Base-by-base conservation (phyloP, 306 rosid species). In the Lagenaria siceraria region DNA sequence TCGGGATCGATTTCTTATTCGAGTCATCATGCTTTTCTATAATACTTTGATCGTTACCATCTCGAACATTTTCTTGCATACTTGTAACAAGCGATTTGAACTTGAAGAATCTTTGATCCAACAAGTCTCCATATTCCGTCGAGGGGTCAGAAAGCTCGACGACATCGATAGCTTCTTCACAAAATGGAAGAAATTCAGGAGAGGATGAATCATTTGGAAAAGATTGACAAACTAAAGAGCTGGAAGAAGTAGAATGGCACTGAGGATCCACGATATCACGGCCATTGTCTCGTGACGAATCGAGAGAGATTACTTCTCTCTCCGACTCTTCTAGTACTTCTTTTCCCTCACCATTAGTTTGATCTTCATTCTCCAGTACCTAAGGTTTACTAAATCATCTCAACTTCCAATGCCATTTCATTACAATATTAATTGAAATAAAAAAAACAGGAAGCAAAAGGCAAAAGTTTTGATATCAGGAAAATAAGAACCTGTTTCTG, bases 91-190 rank as follows among this genome's bases (percentile, higher is more conserved):
- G 53, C 51, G 85, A 54, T 77, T 76, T 87, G 84, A 87, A 90
- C 83, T 84, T 84, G 46, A 89, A 86, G 27, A 85, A 77, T 62
- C 89, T 87, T 79, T 89, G 89, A 74, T 91, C 75, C 75, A 27
- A 42, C 56, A 46, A 70, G 13, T 24, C 63, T 76, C 56, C 85
- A 21, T 82, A 79, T 77, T 79, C 81, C 51, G 63, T 33, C 17
- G 53, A 75, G 55, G 86, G 65, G 80, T 86, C 76, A 48, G 64
- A 85, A 64, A 58, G 78, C 78, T 89, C 89, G 74, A 87, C 87
- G 35, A 86, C 80, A 78, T 86, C 89, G 56, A 79, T 42, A 14
- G 70, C 53, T 70, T 82, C 87, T 59, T 72, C 78, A 18, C 69
- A 21, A 79, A 75, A 61, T 10, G 52, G 80, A 69, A 79, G 74